Conservation (phyloP, 768 basidiomycete species). For the Boletus rufocinnamomeus region DNA sequence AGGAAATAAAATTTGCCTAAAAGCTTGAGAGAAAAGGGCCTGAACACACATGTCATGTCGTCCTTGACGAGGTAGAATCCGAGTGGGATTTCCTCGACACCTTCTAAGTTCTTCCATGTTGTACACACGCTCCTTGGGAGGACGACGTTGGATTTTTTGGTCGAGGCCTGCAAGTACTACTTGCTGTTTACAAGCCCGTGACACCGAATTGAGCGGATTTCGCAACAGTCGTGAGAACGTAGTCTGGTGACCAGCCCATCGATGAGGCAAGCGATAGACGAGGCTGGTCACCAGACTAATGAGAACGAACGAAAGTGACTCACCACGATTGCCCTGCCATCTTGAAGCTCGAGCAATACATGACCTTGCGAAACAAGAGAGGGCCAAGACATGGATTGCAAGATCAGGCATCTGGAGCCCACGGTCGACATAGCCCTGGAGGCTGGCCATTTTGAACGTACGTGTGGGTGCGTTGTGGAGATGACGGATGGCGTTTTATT, state of each 20-base stretch:
- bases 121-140: slow-evolving; percentile 91
- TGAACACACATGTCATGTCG: slow-evolving; percentile 90
- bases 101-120: slow-evolving; percentile 86
- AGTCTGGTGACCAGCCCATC: no score
- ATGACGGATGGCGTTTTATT: slow-evolving; percentile 5
- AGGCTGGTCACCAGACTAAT: no score
- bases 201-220: neutral
- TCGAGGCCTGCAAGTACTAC: slow-evolving; percentile 92
- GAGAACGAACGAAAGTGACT: slow-evolving; percentile 38
- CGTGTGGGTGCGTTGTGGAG: slow-evolving; percentile 17
- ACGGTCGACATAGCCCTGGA: slow-evolving; percentile 93
- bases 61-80: slow-evolving; percentile 98
- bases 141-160: slow-evolving; percentile 94
- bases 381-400: neutral
- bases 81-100: slow-evolving; percentile 91
- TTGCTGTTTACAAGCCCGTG: slow-evolving; percentile 43
- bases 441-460: slow-evolving; percentile 68
- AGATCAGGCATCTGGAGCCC: slow-evolving; percentile 28
- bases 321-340: slow-evolving; percentile 93
- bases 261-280: no score
- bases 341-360: slow-evolving; percentile 93
- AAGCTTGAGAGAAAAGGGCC: neutral
- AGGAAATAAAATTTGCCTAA: neutral
- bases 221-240: neutral
- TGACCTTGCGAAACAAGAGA: slow-evolving; percentile 52